Percentiles rank a stretch among this genome's conserved stretches.
phyloP scores from a whole-genome alignment of 495 filamentous ascomycete genomes.

The Aspergillus nidulans region DNA sequence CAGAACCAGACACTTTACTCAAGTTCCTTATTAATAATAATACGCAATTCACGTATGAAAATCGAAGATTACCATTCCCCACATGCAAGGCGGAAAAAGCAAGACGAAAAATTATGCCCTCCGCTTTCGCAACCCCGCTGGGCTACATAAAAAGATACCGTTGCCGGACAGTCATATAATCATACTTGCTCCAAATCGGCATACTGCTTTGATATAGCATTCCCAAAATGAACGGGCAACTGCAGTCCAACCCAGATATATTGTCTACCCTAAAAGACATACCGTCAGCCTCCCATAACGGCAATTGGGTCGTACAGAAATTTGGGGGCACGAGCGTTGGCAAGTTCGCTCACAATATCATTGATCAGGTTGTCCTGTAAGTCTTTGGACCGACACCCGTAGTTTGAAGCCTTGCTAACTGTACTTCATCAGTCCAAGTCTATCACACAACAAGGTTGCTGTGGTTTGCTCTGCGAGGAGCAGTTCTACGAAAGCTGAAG shows the following conservation, averaged over 20 bases:
- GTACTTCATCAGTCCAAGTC: conserved; percentile 52
- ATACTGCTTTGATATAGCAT: conserved; percentile 1
- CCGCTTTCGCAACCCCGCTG: conserved; percentile 37
- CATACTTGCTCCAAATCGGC: background rate
- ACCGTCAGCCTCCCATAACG: conserved; percentile 11
- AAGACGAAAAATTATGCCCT: conserved; percentile 23
- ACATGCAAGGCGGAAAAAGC: conserved; percentile 26
- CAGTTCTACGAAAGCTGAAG: conserved; percentile 82
- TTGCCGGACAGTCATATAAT: conserved; percentile 11
- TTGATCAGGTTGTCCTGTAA: conserved; percentile 70
- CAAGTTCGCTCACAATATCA: conserved; percentile 67
- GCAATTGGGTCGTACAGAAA: conserved; percentile 77
- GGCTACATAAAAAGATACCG: conserved; percentile 24
- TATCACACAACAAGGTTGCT: conserved; percentile 65
- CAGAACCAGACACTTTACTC: background rate
- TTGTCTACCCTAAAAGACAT: conserved; percentile 13
- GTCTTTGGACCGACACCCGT: background rate
- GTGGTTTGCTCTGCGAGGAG: conserved; percentile 93
- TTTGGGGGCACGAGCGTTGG: conserved; percentile 75
- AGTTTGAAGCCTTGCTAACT: conserved; percentile 5
- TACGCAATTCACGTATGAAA: background rate
- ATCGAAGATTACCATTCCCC: conserved; percentile 1
- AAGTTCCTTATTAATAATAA: background rate
- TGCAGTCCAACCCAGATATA: conserved; percentile 12
- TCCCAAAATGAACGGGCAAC: conserved; percentile 17